Evolutionary conservation across 1,139 yeast genomes (phyloP).

Genomic region (Pichia norvegensis): DNA sequence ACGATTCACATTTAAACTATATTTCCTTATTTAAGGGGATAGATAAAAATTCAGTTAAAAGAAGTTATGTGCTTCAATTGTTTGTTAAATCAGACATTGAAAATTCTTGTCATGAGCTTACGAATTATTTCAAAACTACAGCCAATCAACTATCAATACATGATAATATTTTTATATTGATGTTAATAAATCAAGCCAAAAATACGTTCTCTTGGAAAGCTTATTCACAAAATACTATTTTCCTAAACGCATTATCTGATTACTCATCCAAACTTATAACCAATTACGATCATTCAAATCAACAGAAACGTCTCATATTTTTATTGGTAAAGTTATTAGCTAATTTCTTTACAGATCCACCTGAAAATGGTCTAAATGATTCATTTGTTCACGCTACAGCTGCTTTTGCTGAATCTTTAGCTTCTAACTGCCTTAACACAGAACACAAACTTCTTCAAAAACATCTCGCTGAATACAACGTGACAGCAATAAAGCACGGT

Average conservation of each 20-base stretch:
- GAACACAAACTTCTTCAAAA: neutral
- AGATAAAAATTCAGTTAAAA: conserved; percentile 16
- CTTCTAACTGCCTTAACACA: neutral
- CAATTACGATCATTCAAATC: conserved; percentile 1
- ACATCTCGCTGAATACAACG: conserved; percentile 5
- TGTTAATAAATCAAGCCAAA: conserved; percentile 17
- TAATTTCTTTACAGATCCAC: conserved; percentile 1
- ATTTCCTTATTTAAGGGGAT: conserved; percentile 16
- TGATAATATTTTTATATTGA: conserved; percentile 21
- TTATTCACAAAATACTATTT: conserved; percentile 3
- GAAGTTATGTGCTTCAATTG: conserved; percentile 23
- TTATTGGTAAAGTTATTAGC: conserved; percentile 3
- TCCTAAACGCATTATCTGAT: conserved; percentile 13
- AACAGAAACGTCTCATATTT: neutral
- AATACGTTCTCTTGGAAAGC: neutral
- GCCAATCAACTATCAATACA: conserved; percentile 9
- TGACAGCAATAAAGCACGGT: conserved; percentile 3
- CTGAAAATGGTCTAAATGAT: conserved; percentile 3
- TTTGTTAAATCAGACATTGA: conserved; percentile 21
- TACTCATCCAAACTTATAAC: conserved; percentile 10
- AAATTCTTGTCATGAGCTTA: conserved; percentile 19
- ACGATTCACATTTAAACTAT: conserved; percentile 12
- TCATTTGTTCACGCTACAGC: conserved; percentile 1
- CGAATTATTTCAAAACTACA: conserved; percentile 16
- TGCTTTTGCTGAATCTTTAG: conserved; percentile 5